These are phyloP conservation scores for Fomitopsis pinicola DNA, from an alignment of 1,284 basidiomycete species.

Conservation along the genomic window DNA sequence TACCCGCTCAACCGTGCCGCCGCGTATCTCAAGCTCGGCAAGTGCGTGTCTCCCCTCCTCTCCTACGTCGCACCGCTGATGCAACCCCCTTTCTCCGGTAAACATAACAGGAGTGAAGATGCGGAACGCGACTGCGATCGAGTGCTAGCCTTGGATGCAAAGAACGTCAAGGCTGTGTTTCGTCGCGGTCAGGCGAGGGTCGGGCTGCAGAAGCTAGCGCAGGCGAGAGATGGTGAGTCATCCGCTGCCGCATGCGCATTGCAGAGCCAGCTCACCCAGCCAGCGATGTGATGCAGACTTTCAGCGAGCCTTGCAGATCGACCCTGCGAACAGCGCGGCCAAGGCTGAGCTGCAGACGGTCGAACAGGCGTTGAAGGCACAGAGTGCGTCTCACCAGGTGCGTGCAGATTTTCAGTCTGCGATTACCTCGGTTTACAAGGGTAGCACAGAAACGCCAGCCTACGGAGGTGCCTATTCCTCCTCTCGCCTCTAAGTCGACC, in stretches of 20 bases:
- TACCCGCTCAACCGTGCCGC: slow-evolving; percentile 77
- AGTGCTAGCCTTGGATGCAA: slow-evolving; percentile 46
- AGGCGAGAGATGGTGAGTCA: slow-evolving; percentile 54
- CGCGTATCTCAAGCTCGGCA: slow-evolving; percentile 81
- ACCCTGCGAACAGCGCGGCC: slow-evolving; percentile 56
- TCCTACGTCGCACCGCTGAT: slow-evolving; percentile 6
- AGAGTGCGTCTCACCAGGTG: slow-evolving; percentile 28
- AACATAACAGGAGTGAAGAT: slow-evolving; percentile 55
- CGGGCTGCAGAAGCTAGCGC: slow-evolving; percentile 43
- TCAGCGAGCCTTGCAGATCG: slow-evolving; percentile 45
- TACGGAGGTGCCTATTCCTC: slow-evolving; percentile 14
- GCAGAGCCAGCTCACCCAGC: not conserved
- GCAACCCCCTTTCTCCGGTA: not conserved
- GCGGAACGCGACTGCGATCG: slow-evolving; percentile 69
- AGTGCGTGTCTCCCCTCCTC: slow-evolving; percentile 46
- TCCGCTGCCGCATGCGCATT: not conserved
- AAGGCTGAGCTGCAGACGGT: slow-evolving; percentile 52
- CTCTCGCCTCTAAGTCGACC: slow-evolving; percentile 8
- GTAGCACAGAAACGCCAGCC: not conserved
- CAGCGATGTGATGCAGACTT: slow-evolving; percentile 45
- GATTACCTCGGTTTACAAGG: not conserved
- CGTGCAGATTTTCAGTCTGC: slow-evolving; percentile 10
- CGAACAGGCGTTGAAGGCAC: slow-evolving; percentile 29
- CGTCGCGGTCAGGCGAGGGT: slow-evolving; percentile 65
- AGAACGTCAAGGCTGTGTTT: slow-evolving; percentile 70